Conservation (phyloP, 768 basidiomycete genomes). For the Tulasnella sp. region DNA sequence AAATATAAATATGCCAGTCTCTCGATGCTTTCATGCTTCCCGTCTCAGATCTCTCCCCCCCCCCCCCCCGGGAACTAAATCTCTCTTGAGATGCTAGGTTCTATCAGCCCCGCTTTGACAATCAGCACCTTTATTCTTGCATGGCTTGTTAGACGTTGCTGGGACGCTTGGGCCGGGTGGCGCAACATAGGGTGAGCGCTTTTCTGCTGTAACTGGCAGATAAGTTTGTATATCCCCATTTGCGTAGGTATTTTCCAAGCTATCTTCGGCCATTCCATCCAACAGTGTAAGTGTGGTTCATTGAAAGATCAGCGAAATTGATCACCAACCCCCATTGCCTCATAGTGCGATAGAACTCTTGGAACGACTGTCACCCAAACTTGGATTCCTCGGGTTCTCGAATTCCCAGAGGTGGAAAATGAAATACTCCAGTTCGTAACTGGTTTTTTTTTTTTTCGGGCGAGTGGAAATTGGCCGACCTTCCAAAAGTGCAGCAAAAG, state of each 20-base stretch:
- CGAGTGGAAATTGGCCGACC: not conserved
- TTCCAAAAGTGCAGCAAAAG: not conserved
- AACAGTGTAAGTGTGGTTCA: not conserved
- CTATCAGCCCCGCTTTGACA: not conserved
- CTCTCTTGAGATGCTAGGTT: not conserved
- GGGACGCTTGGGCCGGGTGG: not conserved
- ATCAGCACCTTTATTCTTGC: not conserved
- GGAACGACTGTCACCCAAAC: not conserved
- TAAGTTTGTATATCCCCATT: not conserved
- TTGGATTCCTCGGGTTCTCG: not conserved
- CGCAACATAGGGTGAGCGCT: not conserved
- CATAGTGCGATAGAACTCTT: not conserved
- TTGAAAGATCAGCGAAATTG: not conserved
- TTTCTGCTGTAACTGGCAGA: not conserved
- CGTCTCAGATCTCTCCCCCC: not conserved
- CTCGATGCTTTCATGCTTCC: not conserved
- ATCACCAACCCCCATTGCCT: not conserved
- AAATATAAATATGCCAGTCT: not conserved
- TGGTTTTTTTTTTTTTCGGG: not conserved
- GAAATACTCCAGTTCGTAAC: not conserved
- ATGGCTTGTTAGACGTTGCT: not conserved
- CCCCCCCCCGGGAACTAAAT: no score
- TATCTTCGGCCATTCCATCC: not conserved
- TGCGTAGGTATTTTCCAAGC: not conserved
- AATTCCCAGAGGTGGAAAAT: not conserved